Base-by-base conservation (phyloP, 2,329 filamentous ascomycete species). In the Claviceps fusiformis region DNA sequence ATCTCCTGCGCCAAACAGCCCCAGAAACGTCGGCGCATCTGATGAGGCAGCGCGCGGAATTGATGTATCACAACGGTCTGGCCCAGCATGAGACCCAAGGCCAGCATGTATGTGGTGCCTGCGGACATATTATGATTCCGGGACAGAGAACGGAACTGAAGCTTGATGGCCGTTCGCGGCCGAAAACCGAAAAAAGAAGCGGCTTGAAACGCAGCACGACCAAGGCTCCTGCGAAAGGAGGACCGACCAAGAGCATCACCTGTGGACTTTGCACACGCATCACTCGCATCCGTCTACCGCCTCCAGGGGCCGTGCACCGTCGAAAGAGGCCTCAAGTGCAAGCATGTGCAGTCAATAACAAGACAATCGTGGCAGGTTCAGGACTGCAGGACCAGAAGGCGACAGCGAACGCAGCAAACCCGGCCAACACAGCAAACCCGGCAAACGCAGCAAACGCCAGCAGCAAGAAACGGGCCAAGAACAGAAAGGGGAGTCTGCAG, bases 401-500 rank as follows among this genome's bases (percentile, higher is more conserved):
- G 17, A 71, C 44, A 8, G 44, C 44, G 10, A 7, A 37, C 3
- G 11, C 74, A 2, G n/a, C n/a, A n/a, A n/a, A n/a, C n/a, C n/a
- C n/a, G n/a, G n/a, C n/a, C n/a, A n/a, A n/a, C n/a, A n/a, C n/a
- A n/a, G n/a, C n/a, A n/a, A n/a, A n/a, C n/a, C n/a, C n/a, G n/a
- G 70, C 50, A 9, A 50, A 37, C 75, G 6, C 37, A 17, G 37
- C 37, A 39, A 82, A 79, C 63, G 75, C 79, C 8, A 80, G 70
- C 68, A 84, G 79, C 69, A 84, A 81, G 68, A 85, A 84, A 69
- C 74, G 82, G 52, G 79, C 82, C 37, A 86, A 82, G 69, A 78
- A 72, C 58, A 74, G 82, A 57, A 87, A 85, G 67, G 78, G 80
- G 39, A 82, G 81, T 1, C 70, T 87, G n/a, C 80, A 85, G 64